These are phyloP conservation scores for Plantago elongata DNA, from an alignment of 257 asterid genomes.

Conservation along the genomic window DNA sequence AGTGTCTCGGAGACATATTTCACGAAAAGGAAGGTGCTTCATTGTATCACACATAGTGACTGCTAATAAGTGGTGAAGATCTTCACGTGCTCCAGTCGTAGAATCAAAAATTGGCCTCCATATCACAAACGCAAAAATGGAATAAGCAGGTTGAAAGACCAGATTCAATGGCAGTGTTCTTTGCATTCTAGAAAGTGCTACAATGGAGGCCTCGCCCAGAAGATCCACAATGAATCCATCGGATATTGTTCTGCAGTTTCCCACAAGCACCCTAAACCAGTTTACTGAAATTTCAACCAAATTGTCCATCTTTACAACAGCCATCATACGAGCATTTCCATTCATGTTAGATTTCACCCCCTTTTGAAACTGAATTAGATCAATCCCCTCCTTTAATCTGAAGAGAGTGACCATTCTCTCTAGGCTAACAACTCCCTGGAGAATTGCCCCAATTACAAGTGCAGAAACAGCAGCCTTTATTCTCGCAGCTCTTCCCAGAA, in stretches of 20 bases:
- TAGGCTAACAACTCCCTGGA: constrained; percentile 86
- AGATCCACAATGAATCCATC: constrained; percentile 89
- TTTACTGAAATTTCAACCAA: constrained; percentile 78
- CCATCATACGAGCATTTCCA: constrained; percentile 73
- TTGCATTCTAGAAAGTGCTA: constrained; percentile 84
- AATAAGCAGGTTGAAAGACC: constrained; percentile 90
- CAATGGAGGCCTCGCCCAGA: constrained; percentile 83
- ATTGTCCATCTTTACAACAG: constrained; percentile 62
- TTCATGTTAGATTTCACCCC: constrained; percentile 70
- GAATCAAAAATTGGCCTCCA: constrained; percentile 74
- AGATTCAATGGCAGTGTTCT: constrained; percentile 55
- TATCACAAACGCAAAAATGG: constrained; percentile 67
- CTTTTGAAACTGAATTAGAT: constrained; percentile 71
- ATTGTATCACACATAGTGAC: constrained; percentile 64
- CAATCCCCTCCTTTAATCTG: constrained; percentile 86
- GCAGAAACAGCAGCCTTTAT: constrained; percentile 75
- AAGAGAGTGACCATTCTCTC: constrained; percentile 88
- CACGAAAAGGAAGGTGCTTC: constrained; percentile 92
- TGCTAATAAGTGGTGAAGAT: constrained; percentile 53
- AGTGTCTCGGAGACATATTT: constrained; percentile 81
- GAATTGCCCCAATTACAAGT: constrained; percentile 77
- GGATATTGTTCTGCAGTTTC: constrained; percentile 80
- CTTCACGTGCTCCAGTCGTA: constrained; percentile 67
- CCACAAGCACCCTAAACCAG: constrained; percentile 98
- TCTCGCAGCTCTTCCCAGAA: constrained; percentile 60